Evolutionary conservation across 257 asterid species (phyloP), one percentile per base, ranked within the genome.

Genomic region (Thymus mandschuricus): DNA sequence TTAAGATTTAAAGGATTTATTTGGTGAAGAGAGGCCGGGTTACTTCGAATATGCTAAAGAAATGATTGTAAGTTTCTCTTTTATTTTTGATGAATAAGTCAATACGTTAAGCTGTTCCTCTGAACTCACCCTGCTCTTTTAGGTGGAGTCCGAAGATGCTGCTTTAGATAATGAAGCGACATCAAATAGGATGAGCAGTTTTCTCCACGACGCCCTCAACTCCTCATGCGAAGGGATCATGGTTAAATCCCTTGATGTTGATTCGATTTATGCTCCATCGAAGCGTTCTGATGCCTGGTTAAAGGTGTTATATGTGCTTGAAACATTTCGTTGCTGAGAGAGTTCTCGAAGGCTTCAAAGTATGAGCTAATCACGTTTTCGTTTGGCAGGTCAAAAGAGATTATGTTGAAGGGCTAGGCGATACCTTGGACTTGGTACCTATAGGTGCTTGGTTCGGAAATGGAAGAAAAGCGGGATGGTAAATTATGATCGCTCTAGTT

Each of bases 391-490:
- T 92, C 66, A 90, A 92, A 79, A 87, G 86, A 74, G 98, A 92
- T 76, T 92, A 92, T 66, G 84, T 92, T 62, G 95, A 90, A 61
- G 98, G 98, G 65, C 78, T 92, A 66, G 50, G 81, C 75, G 98
- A 92, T 86, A 90, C 97, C 62, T 65, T 92, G 85, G 98, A 92
- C 84, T 87, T 92, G 84, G 98, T 92, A 68, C 96, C 97, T 5
- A 90, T 92, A 69, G 98, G 97, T 75, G 98, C 96, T 60, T 92
- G 98, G 98, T 76, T 88, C 67, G 98, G 98, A 69, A 92, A 88
- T 78, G 98, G 98, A 86, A 85, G 98, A 76, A 92, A 92, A 83
- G 97, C 96, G 57, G 98, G 96, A 84, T 92, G 98, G 98, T 92
- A 64, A 29, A 46, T 28, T 83, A 64, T 49, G 62, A 10, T 44